Evolutionary conservation across 441 rosid genomes (phyloP).

Genomic region (Cnidoscolus chayamansa): DNA sequence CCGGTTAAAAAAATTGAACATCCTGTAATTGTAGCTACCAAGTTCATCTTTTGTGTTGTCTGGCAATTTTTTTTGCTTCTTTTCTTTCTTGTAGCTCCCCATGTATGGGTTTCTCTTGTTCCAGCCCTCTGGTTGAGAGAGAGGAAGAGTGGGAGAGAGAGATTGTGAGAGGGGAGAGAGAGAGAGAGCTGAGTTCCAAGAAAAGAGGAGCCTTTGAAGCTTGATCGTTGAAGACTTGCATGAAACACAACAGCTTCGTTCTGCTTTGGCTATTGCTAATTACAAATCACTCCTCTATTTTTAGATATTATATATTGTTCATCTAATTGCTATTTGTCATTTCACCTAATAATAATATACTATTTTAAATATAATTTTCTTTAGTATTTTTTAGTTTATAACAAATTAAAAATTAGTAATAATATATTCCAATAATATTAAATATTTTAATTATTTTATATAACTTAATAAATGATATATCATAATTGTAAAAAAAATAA

Average conservation of each 20-base stretch:
- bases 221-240: slow-evolving; percentile 27
- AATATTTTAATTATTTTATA: too few species aligned
- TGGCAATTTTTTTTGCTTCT: slow-evolving; percentile 18
- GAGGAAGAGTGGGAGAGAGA: slow-evolving; percentile 19
- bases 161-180: slow-evolving; percentile 17
- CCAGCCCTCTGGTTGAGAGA: background rate
- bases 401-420: background rate
- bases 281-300: background rate
- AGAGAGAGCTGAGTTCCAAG: slow-evolving; percentile 22
- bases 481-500: too few species aligned
- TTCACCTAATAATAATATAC: too few species aligned
- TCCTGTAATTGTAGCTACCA: slow-evolving; percentile 64
- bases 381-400: background rate
- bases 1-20: slow-evolving; percentile 68
- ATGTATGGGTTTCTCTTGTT: background rate
- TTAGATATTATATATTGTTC: too few species aligned
- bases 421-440: too few species aligned
- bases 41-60: slow-evolving; percentile 15
- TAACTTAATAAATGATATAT: too few species aligned
- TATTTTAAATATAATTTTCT: too few species aligned
- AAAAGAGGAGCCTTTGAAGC: slow-evolving; percentile 47
- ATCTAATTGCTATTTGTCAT: too few species aligned
- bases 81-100: slow-evolving; percentile 22
- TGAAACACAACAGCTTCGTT: background rate
- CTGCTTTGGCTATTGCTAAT: background rate